Evolutionary conservation across 768 basidiomycete genomes (phyloP), one percentile per base, ranked within the genome.

Genomic region (Boletus fagicola): DNA sequence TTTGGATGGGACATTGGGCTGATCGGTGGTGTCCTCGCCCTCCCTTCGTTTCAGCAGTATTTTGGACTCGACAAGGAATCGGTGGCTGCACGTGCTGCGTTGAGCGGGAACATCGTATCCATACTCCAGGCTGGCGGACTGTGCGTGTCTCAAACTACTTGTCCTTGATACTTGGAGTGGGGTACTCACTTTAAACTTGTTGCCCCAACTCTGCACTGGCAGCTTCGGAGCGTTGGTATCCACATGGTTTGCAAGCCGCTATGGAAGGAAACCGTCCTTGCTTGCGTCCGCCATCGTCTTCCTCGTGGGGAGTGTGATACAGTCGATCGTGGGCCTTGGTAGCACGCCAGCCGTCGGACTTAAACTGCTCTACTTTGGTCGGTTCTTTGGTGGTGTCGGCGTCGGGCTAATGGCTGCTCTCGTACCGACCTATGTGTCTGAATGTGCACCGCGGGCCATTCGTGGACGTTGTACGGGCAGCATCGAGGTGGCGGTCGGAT

Each of bases 371-470:
- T 75, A 68, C 53, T 64, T 74, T 48, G 62, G 70, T 49, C 76
- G 80, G 10, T 81, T 81, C 72, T 60, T 84, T 0, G 71, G 76
- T 6, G 83, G 82, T 18, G 66, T 82, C 35, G 81, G 82, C 3
- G 72, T 80, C 7, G 77, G 79, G 28, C 43, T 75, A 36, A 68
- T 74, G 61, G 63, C 70, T 2, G 73, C 72, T 0, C 47, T 76
- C 22, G 71, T 74, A 22, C 76, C 76, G 2, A 67, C 72, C 0
- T 76, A 76, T 26, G 68, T 75, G 3, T 71, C 75, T 3, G 75
- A 77, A 64, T 75, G 68, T 53, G 70, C 72, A 4, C 76, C 76
- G 10, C 65, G 66, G 51, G 43, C 67, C 18, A 75, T 77, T 35
- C 71, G 76, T 39, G 75, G 75, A 6, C 72, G 75, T 3, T 75